Conservation (phyloP, 805 yeast genomes). For the Scheffersomyces coipomensis region DNA sequence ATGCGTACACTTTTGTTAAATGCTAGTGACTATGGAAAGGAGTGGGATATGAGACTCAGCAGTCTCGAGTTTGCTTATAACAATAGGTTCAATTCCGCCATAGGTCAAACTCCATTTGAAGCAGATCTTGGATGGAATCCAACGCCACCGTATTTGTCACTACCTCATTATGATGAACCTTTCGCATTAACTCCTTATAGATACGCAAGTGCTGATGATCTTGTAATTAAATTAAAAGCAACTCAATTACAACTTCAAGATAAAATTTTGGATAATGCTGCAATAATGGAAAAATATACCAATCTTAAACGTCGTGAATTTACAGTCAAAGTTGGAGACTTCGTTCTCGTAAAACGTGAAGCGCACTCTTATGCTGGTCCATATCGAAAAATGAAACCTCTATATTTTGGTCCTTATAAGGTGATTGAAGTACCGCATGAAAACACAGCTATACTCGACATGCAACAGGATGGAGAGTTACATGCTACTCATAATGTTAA, state of each 20-base stretch:
- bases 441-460: too few species aligned
- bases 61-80: conserved; percentile 3
- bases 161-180: neutral
- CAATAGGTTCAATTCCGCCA: neutral
- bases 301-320: neutral
- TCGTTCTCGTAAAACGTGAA: neutral
- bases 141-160: neutral
- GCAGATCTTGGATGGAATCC: neutral
- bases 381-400: neutral
- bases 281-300: neutral
- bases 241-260: neutral
- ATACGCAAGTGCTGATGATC: neutral
- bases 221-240: neutral
- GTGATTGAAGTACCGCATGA: neutral
- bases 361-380: neutral
- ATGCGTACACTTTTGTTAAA: too few species aligned
- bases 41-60: neutral
- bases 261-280: too few species aligned
- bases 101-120: neutral
- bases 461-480: too few species aligned
- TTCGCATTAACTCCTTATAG: neutral
- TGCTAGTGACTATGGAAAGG: too few species aligned
- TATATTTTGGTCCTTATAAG: neutral
- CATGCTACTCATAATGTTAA: too few species aligned
- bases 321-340: neutral